phyloP scores from a whole-genome alignment of 1,284 basidiomycete genomes.

The Cystobasidium sp. region DNA sequence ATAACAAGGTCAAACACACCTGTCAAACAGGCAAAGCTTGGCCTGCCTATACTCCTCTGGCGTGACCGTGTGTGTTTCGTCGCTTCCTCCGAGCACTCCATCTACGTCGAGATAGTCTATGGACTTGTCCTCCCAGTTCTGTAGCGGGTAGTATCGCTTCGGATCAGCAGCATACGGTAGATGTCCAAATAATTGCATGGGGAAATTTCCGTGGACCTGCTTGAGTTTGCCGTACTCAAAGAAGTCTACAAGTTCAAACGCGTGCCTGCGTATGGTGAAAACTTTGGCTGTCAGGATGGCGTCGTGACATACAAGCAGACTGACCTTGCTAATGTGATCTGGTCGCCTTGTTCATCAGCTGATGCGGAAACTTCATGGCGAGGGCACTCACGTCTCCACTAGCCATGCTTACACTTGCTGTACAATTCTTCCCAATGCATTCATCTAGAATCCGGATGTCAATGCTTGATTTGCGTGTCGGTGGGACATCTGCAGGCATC shows the following conservation, averaged over 20 bases:
- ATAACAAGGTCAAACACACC: neutral
- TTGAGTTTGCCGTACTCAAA: slow-evolving; percentile 48
- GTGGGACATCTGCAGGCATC: neutral
- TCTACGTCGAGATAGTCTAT: slow-evolving; percentile 23
- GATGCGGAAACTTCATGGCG: neutral
- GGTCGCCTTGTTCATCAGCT: neutral
- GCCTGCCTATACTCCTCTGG: slow-evolving; percentile 35
- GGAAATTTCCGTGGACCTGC: slow-evolving; percentile 8
- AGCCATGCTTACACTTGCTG: neutral
- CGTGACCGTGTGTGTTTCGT: neutral
- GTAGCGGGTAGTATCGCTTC: slow-evolving; percentile 13
- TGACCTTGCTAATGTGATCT: slow-evolving; percentile 36
- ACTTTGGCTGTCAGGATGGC: neutral
- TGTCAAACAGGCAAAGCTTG: slow-evolving; percentile 30
- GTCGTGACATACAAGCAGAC: neutral
- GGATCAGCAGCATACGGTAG: slow-evolving; percentile 23
- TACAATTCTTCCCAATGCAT: slow-evolving; percentile 23
- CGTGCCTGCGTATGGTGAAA: slow-evolving; percentile 35
- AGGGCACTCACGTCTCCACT: slow-evolving; percentile 3
- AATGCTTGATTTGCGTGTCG: neutral
- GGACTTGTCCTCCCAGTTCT: slow-evolving; percentile 8
- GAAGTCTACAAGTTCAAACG: slow-evolving; percentile 48
- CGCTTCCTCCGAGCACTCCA: slow-evolving; percentile 1
- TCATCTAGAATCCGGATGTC: slow-evolving; percentile 26
- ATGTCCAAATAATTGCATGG: slow-evolving; percentile 39